Evolutionary conservation across 1,139 yeast species (phyloP).

Genomic region (Blastobotrys capitulatus): DNA sequence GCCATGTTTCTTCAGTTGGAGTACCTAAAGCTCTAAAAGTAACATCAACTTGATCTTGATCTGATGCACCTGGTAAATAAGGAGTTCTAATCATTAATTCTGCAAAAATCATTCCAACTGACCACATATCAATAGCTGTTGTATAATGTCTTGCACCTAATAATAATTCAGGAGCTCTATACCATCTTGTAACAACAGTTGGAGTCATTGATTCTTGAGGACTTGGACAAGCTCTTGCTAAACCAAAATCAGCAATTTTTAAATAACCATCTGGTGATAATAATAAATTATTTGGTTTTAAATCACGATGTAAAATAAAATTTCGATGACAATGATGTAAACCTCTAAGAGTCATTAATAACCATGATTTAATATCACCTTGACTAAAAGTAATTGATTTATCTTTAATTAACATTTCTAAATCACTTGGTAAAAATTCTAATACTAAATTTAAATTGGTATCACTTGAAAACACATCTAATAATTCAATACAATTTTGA

Average conservation of each 20-base stretch:
- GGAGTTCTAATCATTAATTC: conserved; percentile 94
- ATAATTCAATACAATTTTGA: conserved; percentile 74
- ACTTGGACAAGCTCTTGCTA: conserved; percentile 75
- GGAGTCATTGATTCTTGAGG: conserved; percentile 74
- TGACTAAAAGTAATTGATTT: conserved; percentile 69
- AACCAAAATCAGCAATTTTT: conserved; percentile 95
- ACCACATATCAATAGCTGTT: conserved; percentile 88
- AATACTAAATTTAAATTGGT: conserved; percentile 77
- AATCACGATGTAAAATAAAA: conserved; percentile 72
- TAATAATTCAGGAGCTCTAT: conserved; percentile 87
- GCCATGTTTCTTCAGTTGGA: conserved; percentile 91
- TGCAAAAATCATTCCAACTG: conserved; percentile 92
- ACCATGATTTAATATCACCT: conserved; percentile 90
- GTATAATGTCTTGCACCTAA: conserved; percentile 89
- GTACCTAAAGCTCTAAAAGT: conserved; percentile 95
- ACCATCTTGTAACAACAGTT: conserved; percentile 96
- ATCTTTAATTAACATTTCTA: conserved; percentile 86
- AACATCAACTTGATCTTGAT: conserved; percentile 80
- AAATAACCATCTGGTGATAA: conserved; percentile 82
- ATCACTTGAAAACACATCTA: conserved; percentile 74
- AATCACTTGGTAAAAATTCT: conserved; percentile 86
- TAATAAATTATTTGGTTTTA: conserved; percentile 58
- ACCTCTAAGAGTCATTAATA: conserved; percentile 89
- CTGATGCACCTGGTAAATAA: conserved; percentile 88
- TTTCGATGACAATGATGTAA: conserved; percentile 93